A percentile compares a stretch with the other conserved stretches of the same genome.
Conservation (phyloP, 2,329 filamentous ascomycete genomes). For the Arthrobotrys entomopaga region DNA sequence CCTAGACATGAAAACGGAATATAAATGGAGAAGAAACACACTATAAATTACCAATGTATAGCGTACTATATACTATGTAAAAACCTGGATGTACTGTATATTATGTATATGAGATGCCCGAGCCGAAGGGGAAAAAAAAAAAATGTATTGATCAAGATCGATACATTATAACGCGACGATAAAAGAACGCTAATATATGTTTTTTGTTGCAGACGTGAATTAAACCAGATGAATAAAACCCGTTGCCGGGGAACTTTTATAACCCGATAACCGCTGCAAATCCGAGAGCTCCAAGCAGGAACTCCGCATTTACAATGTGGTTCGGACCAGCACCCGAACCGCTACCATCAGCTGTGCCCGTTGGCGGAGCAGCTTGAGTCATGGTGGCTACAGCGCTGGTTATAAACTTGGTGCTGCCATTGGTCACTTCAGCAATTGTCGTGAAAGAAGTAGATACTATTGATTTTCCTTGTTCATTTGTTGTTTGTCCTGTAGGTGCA, state of each 20-base stretch:
- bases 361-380: constrained; percentile 11
- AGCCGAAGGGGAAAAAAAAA: too few species aligned
- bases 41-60: constrained; percentile 22
- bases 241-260: constrained; percentile 1
- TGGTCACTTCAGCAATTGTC: constrained; percentile 43
- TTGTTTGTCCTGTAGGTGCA: constrained; percentile 22
- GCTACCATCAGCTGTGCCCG: constrained; percentile 1
- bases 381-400: constrained; percentile 45
- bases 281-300: constrained; percentile 36
- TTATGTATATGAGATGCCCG: constrained; percentile 8
- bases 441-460: constrained; percentile 37
- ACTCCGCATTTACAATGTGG: constrained; percentile 35
- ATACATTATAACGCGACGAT: constrained; percentile 14
- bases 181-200: constrained; percentile 15
- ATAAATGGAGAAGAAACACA: constrained; percentile 12
- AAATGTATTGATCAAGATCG: constrained; percentile 26
- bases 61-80: neutral
- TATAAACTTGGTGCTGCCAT: constrained; percentile 36
- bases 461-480: constrained; percentile 38
- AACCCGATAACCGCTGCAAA: constrained; percentile 42
- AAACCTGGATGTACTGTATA: neutral
- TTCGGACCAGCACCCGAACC: constrained; percentile 22
- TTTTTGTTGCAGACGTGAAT: too few species aligned
- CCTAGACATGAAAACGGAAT: constrained; percentile 10
- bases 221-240: neutral